phyloP scores from a whole-genome alignment of 2,329 filamentous ascomycete species.

The Anthostomella pinea region DNA sequence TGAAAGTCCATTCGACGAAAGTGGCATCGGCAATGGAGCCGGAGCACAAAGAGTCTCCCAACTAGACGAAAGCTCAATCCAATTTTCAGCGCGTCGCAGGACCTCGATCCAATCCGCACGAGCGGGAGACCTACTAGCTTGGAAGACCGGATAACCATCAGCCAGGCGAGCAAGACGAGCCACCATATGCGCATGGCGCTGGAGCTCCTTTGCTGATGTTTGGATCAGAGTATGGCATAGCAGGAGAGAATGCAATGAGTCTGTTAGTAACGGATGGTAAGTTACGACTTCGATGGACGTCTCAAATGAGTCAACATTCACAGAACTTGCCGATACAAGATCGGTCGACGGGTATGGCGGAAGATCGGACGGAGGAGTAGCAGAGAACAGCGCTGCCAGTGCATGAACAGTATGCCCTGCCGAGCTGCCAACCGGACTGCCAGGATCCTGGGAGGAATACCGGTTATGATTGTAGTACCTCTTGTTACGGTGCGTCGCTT shows the following conservation, averaged over 20 bases:
- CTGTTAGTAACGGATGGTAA: slow-evolving; percentile 76
- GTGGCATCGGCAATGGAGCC: slow-evolving; percentile 45
- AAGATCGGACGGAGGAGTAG: slow-evolving; percentile 63
- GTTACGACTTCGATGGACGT: slow-evolving; percentile 61
- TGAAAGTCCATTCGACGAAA: slow-evolving; percentile 22
- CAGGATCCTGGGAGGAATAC: slow-evolving; percentile 44
- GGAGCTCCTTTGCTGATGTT: slow-evolving; percentile 73
- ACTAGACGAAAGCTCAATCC: slow-evolving; percentile 60
- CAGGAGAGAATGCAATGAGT: slow-evolving; percentile 74
- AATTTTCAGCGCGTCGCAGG: slow-evolving; percentile 64
- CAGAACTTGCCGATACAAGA: slow-evolving; percentile 28
- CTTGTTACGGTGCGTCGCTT: slow-evolving; percentile 39
- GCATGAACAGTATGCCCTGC: slow-evolving; percentile 40
- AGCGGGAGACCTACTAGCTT: slow-evolving; percentile 66
- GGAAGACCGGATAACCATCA: slow-evolving; percentile 79
- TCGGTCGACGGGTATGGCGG: slow-evolving; percentile 61
- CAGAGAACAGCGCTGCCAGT: slow-evolving; percentile 65
- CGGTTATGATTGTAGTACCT: slow-evolving; percentile 31
- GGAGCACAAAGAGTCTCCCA: slow-evolving; percentile 73
- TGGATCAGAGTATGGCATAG: slow-evolving; percentile 77
- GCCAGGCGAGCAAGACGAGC: slow-evolving; percentile 70
- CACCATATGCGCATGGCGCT: slow-evolving; percentile 78
- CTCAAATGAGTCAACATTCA: slow-evolving; percentile 30
- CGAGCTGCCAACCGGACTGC: slow-evolving; percentile 22
- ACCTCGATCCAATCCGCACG: slow-evolving; percentile 80